A percentile compares a stretch with the other conserved stretches of the same genome.
These are phyloP conservation scores for Cladosporium sphaerospermum DNA, from an alignment of 2,329 filamentous ascomycete species.

Conservation along the genomic window DNA sequence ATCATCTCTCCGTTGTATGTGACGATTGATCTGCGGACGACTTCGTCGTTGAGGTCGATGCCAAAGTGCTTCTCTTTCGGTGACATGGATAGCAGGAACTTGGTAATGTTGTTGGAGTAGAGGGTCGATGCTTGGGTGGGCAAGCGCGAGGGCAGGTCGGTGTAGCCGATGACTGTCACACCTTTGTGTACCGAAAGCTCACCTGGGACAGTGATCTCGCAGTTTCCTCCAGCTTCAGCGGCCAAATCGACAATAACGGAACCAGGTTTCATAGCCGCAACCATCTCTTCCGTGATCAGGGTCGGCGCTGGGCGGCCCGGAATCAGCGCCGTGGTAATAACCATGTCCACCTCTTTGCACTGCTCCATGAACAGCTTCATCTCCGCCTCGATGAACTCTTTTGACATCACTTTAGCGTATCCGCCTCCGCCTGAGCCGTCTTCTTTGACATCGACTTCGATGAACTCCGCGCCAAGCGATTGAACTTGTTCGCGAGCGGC, in stretches of 20 bases:
- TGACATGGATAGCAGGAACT: conserved; percentile 75
- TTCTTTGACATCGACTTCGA: conserved; percentile 79
- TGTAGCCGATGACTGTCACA: conserved; percentile 83
- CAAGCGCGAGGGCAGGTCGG: conserved; percentile 77
- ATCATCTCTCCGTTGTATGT: conserved; percentile 71
- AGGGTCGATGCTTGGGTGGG: conserved; percentile 84
- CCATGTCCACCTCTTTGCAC: conserved; percentile 80
- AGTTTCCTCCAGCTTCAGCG: conserved; percentile 82
- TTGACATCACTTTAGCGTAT: conserved; percentile 91
- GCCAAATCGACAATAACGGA: conserved; percentile 85
- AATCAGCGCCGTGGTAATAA: conserved; percentile 88
- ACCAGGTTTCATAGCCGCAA: conserved; percentile 81
- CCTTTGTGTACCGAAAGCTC: conserved; percentile 65
- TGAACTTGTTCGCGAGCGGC: conserved; percentile 85
- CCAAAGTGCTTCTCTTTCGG: conserved; percentile 74
- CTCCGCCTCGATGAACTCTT: conserved; percentile 85
- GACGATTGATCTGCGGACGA: conserved; percentile 78
- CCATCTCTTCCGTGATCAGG: conserved; percentile 73
- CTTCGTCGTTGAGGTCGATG: conserved; percentile 74
- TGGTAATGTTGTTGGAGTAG: conserved; percentile 91
- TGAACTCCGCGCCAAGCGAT: conserved; percentile 81
- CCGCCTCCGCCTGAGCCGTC: conserved; percentile 76
- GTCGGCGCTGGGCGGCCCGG: conserved; percentile 77
- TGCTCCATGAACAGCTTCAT: conserved; percentile 91
- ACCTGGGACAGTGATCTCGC: conserved; percentile 71